Evolutionary conservation across 2,329 filamentous ascomycete genomes (phyloP), one percentile per base, ranked within the genome.

Genomic region (Pezicula neosporulosa): DNA sequence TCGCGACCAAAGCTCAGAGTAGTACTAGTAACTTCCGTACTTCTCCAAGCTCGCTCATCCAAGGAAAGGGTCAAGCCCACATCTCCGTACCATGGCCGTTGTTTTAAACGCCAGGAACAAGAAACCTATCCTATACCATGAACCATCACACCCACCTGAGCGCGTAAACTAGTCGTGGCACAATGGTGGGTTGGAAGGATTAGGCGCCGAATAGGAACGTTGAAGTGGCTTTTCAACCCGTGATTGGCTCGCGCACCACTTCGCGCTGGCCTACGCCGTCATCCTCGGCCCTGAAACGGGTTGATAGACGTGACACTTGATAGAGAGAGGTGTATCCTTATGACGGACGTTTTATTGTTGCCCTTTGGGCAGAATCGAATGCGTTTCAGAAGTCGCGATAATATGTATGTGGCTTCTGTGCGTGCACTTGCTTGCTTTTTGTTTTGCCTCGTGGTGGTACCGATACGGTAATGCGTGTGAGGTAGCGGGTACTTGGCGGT

Each of bases 71-170:
- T 30, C 28, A 30, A 30, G 28, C 28, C 28, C 7, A 30, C 28
- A 2, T 30, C 28, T 12, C 28, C 28, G 28, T 30, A 30, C 28
- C 9, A 30, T 30, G 7, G 28, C 28, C 15, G 18, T 28, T 28
- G 24, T 30, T 7, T 47, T 61, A 60, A 58, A 54, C 59, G 59
- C 59, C 59, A 61, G 59, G 59, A 46, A 60, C 56, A 57, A 41
- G 59, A 58, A 61, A 56, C 56, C 19, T 43, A 42, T 38, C 55
- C 49, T 50, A 47, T 53, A 44, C 44, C 38, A 50, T 36, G 42
- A 49, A 42, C 33, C 50, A 54, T 58, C 54, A 56, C 54, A 58
- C 55, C 55, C 57, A 60, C 57, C 30, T 30, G 47, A 41, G 58
- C 58, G 58, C 56, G 51, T 60, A 52, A 30, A 19, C 21, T 30